Evolutionary conservation across 176 grass and related monocot genomes (phyloP).

Genomic region (Cenchrus americanus): DNA sequence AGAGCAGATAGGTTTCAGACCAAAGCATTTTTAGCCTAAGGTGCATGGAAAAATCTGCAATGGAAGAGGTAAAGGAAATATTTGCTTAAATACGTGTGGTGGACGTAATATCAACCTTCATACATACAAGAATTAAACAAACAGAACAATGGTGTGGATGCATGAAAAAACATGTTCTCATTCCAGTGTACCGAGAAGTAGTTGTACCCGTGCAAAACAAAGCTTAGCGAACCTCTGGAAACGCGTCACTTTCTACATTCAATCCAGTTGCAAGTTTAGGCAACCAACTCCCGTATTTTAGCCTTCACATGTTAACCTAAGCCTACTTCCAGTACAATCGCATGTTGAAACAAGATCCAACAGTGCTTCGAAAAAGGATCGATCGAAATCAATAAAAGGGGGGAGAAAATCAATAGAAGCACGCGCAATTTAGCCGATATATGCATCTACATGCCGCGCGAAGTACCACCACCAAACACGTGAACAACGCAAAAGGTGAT

Average conservation of each 20-base stretch:
- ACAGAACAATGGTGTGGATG: not conserved
- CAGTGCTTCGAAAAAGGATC: not conserved
- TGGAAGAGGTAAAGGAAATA: not conserved
- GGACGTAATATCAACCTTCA: not conserved
- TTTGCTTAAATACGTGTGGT: not conserved
- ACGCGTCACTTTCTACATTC: not conserved
- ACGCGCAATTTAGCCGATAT: not conserved
- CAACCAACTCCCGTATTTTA: not conserved
- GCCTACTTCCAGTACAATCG: not conserved
- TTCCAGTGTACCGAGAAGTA: not conserved
- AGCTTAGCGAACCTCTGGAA: not conserved
- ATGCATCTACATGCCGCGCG: constrained; percentile 1
- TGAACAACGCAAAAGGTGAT: constrained; percentile 35
- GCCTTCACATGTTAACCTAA: not conserved
- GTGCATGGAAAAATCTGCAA: constrained; percentile 52
- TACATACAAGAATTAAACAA: not conserved
- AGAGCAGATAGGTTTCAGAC: constrained; percentile 36
- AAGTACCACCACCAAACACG: not conserved
- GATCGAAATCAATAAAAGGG: not conserved
- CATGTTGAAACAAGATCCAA: not conserved
- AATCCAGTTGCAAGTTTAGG: not conserved
- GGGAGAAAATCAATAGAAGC: not conserved
- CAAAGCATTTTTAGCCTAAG: constrained; percentile 41
- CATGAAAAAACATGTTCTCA: not conserved
- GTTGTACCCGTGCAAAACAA: not conserved